These are phyloP conservation scores for Trichoderma arundinaceum DNA, from an alignment of 2,329 filamentous ascomycete species.

Conservation along the genomic window DNA sequence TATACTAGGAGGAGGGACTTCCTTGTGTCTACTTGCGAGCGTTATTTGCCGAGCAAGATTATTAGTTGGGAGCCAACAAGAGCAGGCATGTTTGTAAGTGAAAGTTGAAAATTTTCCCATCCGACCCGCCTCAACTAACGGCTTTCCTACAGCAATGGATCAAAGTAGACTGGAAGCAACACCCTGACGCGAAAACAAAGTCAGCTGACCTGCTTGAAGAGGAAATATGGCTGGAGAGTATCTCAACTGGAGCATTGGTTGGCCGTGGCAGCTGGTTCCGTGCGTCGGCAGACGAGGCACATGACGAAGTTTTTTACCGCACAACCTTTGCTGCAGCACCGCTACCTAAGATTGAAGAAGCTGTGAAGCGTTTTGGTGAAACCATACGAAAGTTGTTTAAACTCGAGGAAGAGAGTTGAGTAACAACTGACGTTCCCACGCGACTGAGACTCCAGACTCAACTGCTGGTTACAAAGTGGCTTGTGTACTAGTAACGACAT, in stretches of 20 bases:
- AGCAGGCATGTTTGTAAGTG: slow-evolving; percentile 28
- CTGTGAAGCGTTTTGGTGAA: slow-evolving; percentile 18
- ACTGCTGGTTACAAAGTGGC: too few relatives aligned
- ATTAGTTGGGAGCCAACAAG: slow-evolving; percentile 19
- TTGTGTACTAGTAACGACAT: background rate
- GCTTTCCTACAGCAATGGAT: slow-evolving; percentile 12
- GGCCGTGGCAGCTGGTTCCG: slow-evolving; percentile 21
- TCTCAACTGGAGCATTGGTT: slow-evolving; percentile 9
- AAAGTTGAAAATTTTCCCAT: background rate
- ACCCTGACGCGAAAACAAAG: slow-evolving; percentile 7
- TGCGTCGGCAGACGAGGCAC: background rate
- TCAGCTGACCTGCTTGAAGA: slow-evolving; percentile 1
- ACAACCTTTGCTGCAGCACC: slow-evolving; percentile 26
- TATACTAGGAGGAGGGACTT: slow-evolving; percentile 22
- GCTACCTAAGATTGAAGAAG: slow-evolving; percentile 23
- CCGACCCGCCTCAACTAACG: background rate
- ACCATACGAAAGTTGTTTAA: slow-evolving; percentile 13
- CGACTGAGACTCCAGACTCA: background rate
- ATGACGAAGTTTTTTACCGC: slow-evolving; percentile 13
- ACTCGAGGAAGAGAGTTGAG: background rate
- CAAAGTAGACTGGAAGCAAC: slow-evolving; percentile 24
- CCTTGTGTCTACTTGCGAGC: slow-evolving; percentile 12
- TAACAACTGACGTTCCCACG: background rate
- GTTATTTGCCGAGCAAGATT: slow-evolving; percentile 7
- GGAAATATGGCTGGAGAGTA: slow-evolving; percentile 27